phyloP scores from a whole-genome alignment of 164 flowering plant genomes.

The Saururus chinensis region DNA sequence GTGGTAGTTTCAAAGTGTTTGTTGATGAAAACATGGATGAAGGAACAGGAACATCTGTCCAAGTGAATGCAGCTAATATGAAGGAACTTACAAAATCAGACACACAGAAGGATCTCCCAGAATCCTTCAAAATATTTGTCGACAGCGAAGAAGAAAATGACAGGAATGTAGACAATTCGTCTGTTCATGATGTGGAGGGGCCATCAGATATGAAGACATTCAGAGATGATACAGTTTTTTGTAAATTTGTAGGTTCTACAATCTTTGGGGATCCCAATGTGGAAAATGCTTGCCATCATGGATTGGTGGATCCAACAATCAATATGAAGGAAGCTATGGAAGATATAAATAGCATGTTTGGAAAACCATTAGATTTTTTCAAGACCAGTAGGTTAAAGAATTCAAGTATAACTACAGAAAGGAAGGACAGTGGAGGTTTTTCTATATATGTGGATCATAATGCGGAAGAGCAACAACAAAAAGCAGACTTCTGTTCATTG shows the following conservation, averaged over 20 bases:
- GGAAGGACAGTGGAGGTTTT: conserved; percentile 30
- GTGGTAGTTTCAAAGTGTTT: conserved; percentile 41
- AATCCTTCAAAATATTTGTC: conserved; percentile 45
- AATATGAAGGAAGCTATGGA: conserved; percentile 96
- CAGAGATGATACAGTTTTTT: conserved; percentile 73
- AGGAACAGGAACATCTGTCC: conserved; percentile 7
- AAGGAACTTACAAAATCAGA: background rate
- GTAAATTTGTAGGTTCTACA: conserved; percentile 80
- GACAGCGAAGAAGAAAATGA: conserved; percentile 36
- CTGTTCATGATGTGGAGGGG: conserved; percentile 5
- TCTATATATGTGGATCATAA: conserved; percentile 68
- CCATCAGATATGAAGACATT: conserved; percentile 15
- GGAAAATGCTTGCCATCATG: conserved; percentile 95
- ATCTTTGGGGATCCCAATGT: conserved; percentile 61
- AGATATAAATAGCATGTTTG: conserved; percentile 83
- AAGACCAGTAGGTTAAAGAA: conserved; percentile 44
- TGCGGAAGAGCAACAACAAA: conserved; percentile 9
- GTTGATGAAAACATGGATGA: conserved; percentile 41
- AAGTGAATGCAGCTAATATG: conserved; percentile 9
- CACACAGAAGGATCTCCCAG: conserved; percentile 16
- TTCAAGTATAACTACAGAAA: conserved; percentile 23
- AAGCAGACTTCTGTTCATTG: conserved; percentile 19
- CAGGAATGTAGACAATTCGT: conserved; percentile 8
- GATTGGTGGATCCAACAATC: conserved; percentile 86
- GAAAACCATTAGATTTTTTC: conserved; percentile 79